phyloP scores from a whole-genome alignment of 371 early-diverging fungal species.

The Syncephalis fuscata region DNA sequence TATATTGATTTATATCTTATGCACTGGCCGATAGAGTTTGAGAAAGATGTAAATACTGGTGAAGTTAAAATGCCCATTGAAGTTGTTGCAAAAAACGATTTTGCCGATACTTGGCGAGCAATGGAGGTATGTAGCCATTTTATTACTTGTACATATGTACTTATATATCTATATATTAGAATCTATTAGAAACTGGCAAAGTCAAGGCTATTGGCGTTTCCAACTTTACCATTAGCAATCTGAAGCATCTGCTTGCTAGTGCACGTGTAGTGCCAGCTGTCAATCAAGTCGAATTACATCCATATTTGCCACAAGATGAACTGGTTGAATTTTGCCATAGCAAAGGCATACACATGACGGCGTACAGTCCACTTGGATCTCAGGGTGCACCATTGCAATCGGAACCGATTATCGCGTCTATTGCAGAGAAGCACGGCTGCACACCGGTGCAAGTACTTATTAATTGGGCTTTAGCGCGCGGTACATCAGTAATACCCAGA shows the following conservation, averaged over 20 bases:
- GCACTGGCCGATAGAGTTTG: conserved; percentile 21
- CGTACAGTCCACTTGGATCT: conserved; percentile 61
- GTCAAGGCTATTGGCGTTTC: conserved; percentile 44
- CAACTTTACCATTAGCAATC: conserved; percentile 41
- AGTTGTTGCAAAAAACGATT: conserved; percentile 20
- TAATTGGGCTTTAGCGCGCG: conserved; percentile 44
- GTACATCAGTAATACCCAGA: conserved; percentile 34
- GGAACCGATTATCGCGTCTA: conserved; percentile 12
- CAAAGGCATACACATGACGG: conserved; percentile 54
- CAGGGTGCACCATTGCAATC: neutral
- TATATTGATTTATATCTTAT: conserved; percentile 87
- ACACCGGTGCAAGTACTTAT: conserved; percentile 55
- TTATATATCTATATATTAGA: conserved; percentile 63
- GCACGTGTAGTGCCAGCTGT: conserved; percentile 65
- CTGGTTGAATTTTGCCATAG: conserved; percentile 48
- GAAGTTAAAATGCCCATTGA: neutral
- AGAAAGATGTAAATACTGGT: conserved; percentile 1
- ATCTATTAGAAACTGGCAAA: conserved; percentile 28
- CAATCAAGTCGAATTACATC: conserved; percentile 83
- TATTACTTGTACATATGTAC: conserved; percentile 24
- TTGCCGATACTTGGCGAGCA: conserved; percentile 47
- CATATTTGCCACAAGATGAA: conserved; percentile 62
- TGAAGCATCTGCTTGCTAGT: conserved; percentile 41
- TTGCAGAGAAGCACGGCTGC: conserved; percentile 51
- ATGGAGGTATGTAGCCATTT: conserved; percentile 41